Conservation (phyloP, 2,329 filamentous ascomycete genomes). For the Talaromyces sp. region DNA sequence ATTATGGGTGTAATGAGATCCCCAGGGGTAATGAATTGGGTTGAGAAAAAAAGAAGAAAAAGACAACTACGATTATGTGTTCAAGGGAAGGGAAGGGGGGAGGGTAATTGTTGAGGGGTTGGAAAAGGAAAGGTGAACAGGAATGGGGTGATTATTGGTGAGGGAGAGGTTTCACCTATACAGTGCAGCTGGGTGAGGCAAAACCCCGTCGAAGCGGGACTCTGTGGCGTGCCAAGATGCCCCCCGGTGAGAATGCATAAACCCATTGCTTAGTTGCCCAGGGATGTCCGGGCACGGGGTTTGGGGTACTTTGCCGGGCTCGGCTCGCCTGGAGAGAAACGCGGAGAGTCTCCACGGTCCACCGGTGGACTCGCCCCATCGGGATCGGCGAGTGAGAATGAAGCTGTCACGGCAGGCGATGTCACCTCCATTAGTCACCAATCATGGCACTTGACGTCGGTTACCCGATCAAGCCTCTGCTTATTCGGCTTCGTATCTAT, state of each 20-base stretch:
- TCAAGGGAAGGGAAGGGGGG: too few relatives aligned
- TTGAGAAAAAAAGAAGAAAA: not conserved
- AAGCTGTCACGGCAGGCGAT: conserved; percentile 1
- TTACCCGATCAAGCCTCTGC: conserved; percentile 15
- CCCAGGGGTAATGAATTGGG: too few relatives aligned
- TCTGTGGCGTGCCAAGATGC: conserved; percentile 10
- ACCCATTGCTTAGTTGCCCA: not conserved
- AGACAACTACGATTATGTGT: not conserved
- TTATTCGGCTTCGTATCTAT: too few relatives aligned
- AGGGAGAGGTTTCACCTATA: not conserved
- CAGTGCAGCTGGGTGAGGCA: not conserved
- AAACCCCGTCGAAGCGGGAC: conserved; percentile 6
- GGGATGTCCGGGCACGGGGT: not conserved
- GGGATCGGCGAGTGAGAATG: conserved; percentile 18
- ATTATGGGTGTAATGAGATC: too few relatives aligned
- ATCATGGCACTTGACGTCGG: conserved; percentile 24
- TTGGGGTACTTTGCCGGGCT: conserved; percentile 20
- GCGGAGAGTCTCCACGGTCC: conserved; percentile 25
- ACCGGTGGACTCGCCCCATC: conserved; percentile 4
- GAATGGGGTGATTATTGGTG: not conserved
- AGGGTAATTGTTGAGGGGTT: not conserved
- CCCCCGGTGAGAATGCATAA: conserved; percentile 15
- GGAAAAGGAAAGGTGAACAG: not conserved
- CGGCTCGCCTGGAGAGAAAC: conserved; percentile 26
- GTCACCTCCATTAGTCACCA: conserved; percentile 10